Conservation (phyloP, 306 rosid genomes). For the Cajanus cajan region DNA sequence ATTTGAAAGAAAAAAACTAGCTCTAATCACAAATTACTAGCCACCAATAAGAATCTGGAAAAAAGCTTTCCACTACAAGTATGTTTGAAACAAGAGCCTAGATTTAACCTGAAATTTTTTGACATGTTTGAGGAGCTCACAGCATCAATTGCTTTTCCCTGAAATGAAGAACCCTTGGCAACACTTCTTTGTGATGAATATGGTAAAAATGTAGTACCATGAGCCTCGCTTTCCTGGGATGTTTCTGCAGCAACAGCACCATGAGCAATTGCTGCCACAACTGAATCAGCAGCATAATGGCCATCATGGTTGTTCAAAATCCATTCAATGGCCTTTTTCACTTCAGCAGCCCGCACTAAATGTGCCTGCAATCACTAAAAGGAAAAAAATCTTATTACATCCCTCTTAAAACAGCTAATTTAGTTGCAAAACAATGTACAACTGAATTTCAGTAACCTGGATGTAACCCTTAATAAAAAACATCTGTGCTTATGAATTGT, state of each 20-base stretch:
- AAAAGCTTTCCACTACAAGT: slow-evolving; percentile 14
- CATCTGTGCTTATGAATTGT: background rate
- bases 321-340: slow-evolving; percentile 95
- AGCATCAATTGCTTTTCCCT: slow-evolving; percentile 72
- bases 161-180: slow-evolving; percentile 52
- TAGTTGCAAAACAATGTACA: background rate
- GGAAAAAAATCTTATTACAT: slow-evolving; percentile 71
- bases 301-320: slow-evolving; percentile 91
- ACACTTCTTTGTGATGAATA: slow-evolving; percentile 54
- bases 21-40: background rate
- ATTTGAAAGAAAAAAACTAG: background rate
- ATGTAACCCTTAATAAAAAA: slow-evolving; percentile 10
- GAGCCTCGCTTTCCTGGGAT: slow-evolving; percentile 61
- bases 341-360: slow-evolving; percentile 95
- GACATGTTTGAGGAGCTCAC: slow-evolving; percentile 79
- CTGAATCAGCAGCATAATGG: slow-evolving; percentile 93
- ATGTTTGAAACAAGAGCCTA: slow-evolving; percentile 20
- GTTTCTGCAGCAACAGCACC: slow-evolving; percentile 78
- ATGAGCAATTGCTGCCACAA: slow-evolving; percentile 88
- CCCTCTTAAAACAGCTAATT: slow-evolving; percentile 46
- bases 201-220: slow-evolving; percentile 40
- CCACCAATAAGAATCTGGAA: background rate
- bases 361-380: slow-evolving; percentile 99
- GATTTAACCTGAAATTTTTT: slow-evolving; percentile 81
- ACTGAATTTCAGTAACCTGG: slow-evolving; percentile 15